These are phyloP conservation scores for Leccinum fuscescens DNA, from an alignment of 1,284 basidiomycete genomes.

Conservation along the genomic window DNA sequence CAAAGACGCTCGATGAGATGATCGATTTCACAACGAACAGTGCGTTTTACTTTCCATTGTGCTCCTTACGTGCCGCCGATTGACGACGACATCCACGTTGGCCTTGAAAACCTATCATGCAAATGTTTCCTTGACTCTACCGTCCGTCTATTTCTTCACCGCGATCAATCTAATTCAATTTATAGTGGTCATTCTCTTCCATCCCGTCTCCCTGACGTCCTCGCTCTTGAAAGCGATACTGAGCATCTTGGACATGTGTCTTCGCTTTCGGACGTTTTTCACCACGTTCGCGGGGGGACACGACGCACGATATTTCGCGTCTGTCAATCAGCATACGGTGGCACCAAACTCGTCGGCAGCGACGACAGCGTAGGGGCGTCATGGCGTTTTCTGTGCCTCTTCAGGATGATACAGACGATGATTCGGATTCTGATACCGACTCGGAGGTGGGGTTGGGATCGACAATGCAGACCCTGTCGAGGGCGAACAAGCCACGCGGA, in stretches of 20 bases:
- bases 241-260: conserved; percentile 70
- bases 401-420: conserved; percentile 35
- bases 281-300: conserved; percentile 56
- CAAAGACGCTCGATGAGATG: conserved; percentile 73
- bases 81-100: conserved; percentile 26
- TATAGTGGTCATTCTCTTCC: neutral
- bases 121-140: conserved; percentile 67
- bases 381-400: conserved; percentile 56
- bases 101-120: conserved; percentile 59
- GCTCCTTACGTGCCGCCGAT: neutral
- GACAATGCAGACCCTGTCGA: neutral
- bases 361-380: conserved; percentile 51
- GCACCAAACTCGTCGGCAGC: conserved; percentile 59
- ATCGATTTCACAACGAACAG: conserved; percentile 74
- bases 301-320: conserved; percentile 58
- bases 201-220: conserved; percentile 45
- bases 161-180: neutral
- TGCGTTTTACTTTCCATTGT: conserved; percentile 38
- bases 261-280: conserved; percentile 67
- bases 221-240: conserved; percentile 63
- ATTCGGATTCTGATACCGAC: conserved; percentile 47
- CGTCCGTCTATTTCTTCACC: conserved; percentile 40
- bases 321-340: conserved; percentile 52
- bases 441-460: conserved; percentile 41
- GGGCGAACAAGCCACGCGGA: conserved; percentile 16